These are phyloP conservation scores for Eucalyptus tenuipes DNA, from an alignment of 345 rosid species.

Conservation along the genomic window DNA sequence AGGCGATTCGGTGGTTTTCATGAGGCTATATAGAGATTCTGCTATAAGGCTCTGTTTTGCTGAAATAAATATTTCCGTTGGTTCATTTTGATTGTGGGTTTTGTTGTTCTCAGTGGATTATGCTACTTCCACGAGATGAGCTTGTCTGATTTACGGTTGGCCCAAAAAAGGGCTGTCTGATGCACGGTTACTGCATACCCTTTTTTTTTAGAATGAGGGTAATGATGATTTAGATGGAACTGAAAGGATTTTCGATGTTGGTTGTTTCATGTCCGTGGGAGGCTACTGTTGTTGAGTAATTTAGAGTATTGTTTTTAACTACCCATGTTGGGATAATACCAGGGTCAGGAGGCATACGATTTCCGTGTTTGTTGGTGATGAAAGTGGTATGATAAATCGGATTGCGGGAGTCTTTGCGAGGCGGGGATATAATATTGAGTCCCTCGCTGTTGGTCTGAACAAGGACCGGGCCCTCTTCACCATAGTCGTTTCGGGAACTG, in stretches of 20 bases:
- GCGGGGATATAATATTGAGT: constrained; percentile 92
- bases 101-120: background rate
- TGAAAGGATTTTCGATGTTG: background rate
- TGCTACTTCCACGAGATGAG: background rate
- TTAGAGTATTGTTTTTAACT: background rate
- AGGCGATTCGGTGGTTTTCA: background rate
- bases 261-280: background rate
- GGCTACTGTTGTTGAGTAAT: background rate
- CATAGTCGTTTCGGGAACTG: constrained; percentile 83
- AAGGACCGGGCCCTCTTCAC: constrained; percentile 91
- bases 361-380: constrained; percentile 95
- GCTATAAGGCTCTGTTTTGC: background rate
- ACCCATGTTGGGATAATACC: background rate
- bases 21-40: background rate
- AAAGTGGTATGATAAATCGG: constrained; percentile 94
- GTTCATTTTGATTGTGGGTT: background rate
- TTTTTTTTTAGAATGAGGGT: background rate
- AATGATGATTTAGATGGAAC: background rate
- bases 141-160: background rate
- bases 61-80: background rate
- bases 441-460: constrained; percentile 94
- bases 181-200: background rate
- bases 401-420: constrained; percentile 96
- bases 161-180: background rate
- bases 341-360: constrained; percentile 80